phyloP scores from a whole-genome alignment of 441 rosid species.

The Gossypium davidsonii region DNA sequence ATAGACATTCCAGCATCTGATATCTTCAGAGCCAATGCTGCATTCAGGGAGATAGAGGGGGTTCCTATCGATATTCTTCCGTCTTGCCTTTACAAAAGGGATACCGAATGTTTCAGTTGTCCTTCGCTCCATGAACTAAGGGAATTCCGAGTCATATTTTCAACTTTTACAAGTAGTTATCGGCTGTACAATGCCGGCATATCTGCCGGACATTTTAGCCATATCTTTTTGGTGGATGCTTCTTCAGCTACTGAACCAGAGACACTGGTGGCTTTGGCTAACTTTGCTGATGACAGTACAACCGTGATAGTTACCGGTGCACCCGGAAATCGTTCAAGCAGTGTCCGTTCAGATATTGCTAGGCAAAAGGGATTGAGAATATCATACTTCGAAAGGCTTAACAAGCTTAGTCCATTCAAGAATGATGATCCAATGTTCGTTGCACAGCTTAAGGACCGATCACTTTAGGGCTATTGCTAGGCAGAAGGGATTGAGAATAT shows the following conservation, averaged over 20 bases:
- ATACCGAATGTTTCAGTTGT: conserved; percentile 29
- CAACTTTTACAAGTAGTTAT: conserved; percentile 33
- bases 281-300: conserved; percentile 25
- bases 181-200: conserved; percentile 30
- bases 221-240: conserved; percentile 35
- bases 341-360: conserved; percentile 33
- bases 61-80: conserved; percentile 32
- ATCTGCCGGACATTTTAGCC: conserved; percentile 33
- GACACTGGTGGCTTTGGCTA: conserved; percentile 29
- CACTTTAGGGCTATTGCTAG: conserved; percentile 16
- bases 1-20: conserved; percentile 17
- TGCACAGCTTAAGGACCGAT: not conserved
- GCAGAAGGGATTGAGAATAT: conserved; percentile 23
- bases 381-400: conserved; percentile 44
- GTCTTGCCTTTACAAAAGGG: conserved; percentile 15
- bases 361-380: conserved; percentile 21
- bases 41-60: conserved; percentile 30
- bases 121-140: conserved; percentile 26
- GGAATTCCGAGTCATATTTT: conserved; percentile 26
- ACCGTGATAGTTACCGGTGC: conserved; percentile 30
- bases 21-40: conserved; percentile 43
- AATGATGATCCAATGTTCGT: not conserved
- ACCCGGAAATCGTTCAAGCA: conserved; percentile 4
- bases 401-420: not conserved
- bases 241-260: conserved; percentile 38